Percentiles rank a stretch among this genome's conserved stretches.
Conservation (phyloP, 2,329 filamentous ascomycete species). For the Pleomassaria siparia region DNA sequence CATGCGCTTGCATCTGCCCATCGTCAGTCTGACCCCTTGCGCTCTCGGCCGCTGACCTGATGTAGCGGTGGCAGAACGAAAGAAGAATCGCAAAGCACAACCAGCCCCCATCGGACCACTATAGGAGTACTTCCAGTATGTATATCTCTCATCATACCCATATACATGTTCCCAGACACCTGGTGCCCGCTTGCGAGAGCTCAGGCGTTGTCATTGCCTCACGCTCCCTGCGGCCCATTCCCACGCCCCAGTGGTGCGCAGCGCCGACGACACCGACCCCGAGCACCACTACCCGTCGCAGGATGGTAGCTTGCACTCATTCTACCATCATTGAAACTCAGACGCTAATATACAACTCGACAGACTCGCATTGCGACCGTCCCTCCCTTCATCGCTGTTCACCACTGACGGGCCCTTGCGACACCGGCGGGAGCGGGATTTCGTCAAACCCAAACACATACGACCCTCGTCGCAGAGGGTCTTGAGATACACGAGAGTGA, state of each 20-base stretch:
- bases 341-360: constrained; percentile 22
- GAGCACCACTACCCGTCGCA: constrained; percentile 19
- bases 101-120: constrained; percentile 25
- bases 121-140: constrained; percentile 34
- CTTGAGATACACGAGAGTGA: constrained; percentile 10
- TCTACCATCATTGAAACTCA: constrained; percentile 19
- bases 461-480: constrained; percentile 22
- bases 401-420: constrained; percentile 37
- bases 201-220: constrained; percentile 25
- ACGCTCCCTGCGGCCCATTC: constrained; percentile 32
- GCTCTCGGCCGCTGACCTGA: constrained; percentile 35
- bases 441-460: constrained; percentile 20
- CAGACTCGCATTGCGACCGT: constrained; percentile 26
- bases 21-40: constrained; percentile 18
- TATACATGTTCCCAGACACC: constrained; percentile 11
- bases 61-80: constrained; percentile 41
- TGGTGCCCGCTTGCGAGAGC: constrained; percentile 20
- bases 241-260: constrained; percentile 35
- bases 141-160: constrained; percentile 29
- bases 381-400: constrained; percentile 34
- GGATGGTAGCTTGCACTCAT: constrained; percentile 19
- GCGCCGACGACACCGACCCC: constrained; percentile 21
- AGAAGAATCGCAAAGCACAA: constrained; percentile 32
- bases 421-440: constrained; percentile 43
- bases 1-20: constrained; percentile 15